Evolutionary conservation across 106 monocot species (phyloP), one percentile per base, ranked within the genome.

Genomic region (Apostasia ramifera): DNA sequence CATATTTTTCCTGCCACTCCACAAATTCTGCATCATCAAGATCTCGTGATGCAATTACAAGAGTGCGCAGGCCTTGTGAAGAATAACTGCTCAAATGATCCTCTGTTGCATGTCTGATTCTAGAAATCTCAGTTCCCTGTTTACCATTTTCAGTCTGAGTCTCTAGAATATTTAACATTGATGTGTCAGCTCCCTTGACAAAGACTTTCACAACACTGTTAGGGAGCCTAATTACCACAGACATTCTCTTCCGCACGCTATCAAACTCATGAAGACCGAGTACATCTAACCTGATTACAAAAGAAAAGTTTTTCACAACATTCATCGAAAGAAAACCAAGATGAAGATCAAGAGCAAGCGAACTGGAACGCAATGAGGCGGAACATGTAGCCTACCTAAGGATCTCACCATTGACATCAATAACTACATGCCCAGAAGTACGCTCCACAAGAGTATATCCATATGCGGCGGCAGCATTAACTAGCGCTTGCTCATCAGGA

Each of bases 251-350:
- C 47, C 95, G 84, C 58, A 92, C 80, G 39, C 95, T 97, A 75
- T 97, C 95, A 79, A 97, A 97, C 67, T 97, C 95, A 67, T 97
- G 95, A 58, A 97, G 84, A 71, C 95, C 95, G 60, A 97, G 84
- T 53, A 97, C 92, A 75, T 97, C 92, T 78, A 97, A 84, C 84
- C 95, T 97, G 89, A 63, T 77, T 76, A 76, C 49, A 63, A 70
- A 46, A 42, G 57, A 44, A 57, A 71, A 61, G 73, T 37, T 63
- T 55, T 40, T 59, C 65, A 71, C 26, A 9, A 62, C 39, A 26
- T 37, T 53, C 51, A 70, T 60, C 51, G 57, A 53, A 54, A 43
- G n/a, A 57, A 54, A 63, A 50, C 2, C 50, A 6, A 39, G 4
- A 61, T 5, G 51, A 13, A 60, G 2, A 26, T 26, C 26, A 26